Evolutionary conservation across 306 rosid species (phyloP), one percentile per base, ranked within the genome.

Genomic region (Heteromeles arbutifolia): DNA sequence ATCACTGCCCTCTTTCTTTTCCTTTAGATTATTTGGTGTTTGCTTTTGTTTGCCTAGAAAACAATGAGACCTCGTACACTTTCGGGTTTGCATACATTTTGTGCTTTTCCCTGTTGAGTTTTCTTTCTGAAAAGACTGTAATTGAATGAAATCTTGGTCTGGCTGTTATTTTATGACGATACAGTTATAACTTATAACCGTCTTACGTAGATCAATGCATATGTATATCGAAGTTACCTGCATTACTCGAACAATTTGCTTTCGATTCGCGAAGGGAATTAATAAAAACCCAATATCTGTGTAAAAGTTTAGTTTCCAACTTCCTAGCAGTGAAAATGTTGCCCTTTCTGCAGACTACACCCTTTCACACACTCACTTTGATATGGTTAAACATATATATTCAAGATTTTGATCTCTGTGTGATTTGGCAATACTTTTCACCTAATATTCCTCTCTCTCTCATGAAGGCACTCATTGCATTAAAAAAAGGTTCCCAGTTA

Each of bases 401-500:
- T 29, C 11, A 22, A 77, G 58, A 61, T 73, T 81, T 72, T 41
- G 74, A 64, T 62, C 41, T 28, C 18, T 32, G 53, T 77, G 29
- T 18, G 4, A 4, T 78, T 67, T 34, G 45, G 63, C 41, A 69
- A 67, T 48, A 17, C 65, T 69, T 74, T 43, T 73, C 41, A 78
- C 81, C 72, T 25, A 73, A 44, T 73, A 17, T 26, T 71, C 21
- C 6, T 59, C 13, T 69, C 68, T 87, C 72, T 80, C 45, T 87
- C 73, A 82, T 87, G 86, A 82, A 95, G 98, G 90, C 90, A 79
- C 80, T 92, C 62, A 10, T 82, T 81, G 74, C 83, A 65, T 87
- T 95, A 58, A 95, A 95, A 78, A 92, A 80, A 72, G 98, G 98
- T 28, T 81, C 90, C 72, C 96, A 87, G 73, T 76, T 95, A 80